Evolutionary conservation across 805 yeast species (phyloP), one percentile per base, ranked within the genome.

Genomic region (Ascoidea tarda): DNA sequence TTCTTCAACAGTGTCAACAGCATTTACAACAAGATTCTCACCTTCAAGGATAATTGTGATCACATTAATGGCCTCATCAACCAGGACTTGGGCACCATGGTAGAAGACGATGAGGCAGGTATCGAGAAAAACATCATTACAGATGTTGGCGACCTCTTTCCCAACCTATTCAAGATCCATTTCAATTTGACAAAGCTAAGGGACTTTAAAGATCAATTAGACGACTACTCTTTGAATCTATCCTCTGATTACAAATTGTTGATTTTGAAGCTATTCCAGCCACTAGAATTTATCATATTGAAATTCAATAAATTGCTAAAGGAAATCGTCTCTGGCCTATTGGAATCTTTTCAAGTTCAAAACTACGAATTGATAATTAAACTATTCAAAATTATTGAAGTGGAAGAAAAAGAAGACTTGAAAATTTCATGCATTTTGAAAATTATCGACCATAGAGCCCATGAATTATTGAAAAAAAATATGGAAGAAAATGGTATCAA

Each of bases 341-440:
- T 88, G 6, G 97, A 89, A 64, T 75, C 84, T 16, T 73, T 85
- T 5, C 81, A 85, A 52, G 80, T 77, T 16, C 84, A 79, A 0
- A 87, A 90, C 62, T 66, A 68, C 38, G 79, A 83, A 38, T 69
- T 89, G 57, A 80, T 87, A 1, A 81, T 82, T 45, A 79, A 90
- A 51, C 64, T 85, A 49, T 81, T 88, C 47, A 85, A 87, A 58
- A 77, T 93, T 16, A 72, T 93, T 47, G 95, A 89, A 57, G 74
- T 70, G 57, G 99, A 93, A 65, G 87, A 84, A 58, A 71, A 76
- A 33, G 88, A 87, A 61, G 99, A 93, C 61, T 65, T 81, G 55
- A 80, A 82, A 51, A 73, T 71, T 28, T 63, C 61, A 6, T 66
- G 69, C 1, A 61, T 69, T 4, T 60, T 55, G 52, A 59, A 57